Evolutionary conservation across 2,329 filamentous ascomycete species (phyloP), one percentile per base, ranked within the genome.

Genomic region (Aureobasidium subglaciale): DNA sequence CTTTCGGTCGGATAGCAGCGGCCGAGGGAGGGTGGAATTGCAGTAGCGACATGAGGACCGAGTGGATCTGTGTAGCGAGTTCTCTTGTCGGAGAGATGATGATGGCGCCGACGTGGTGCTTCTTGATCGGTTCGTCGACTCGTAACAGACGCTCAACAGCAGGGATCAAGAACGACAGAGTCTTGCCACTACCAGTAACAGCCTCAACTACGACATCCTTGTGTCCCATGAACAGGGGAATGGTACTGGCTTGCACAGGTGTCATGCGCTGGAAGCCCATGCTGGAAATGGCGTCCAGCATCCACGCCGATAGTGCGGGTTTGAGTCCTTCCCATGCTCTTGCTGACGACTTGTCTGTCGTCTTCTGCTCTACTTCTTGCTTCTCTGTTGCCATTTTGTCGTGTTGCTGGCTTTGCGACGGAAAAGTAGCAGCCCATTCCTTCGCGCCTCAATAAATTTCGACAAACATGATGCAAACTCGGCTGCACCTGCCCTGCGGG

Each of bases 181-280:
- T 96, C 73, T 96, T 96, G 58, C 90, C 90, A 69, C 88, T 93
- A 11, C 91, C 90, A 2, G 90, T 96, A 4, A 95, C 90, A 29
- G 90, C 90, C 75, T 95, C 90, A 5, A 96, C 90, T 1, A 96
- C 90, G 4, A 95, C 88, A 70, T 96, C 90, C 66, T 95, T 95
- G 69, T 95, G 88, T 50, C 84, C 85, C 73, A 91, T 85, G 68
- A 96, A 93, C 50, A 96, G 81, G 11, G 90, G 90, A 62, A 96
- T 87, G 4, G 89, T 87, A 58, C 90, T 92, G 41, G 91, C 89
- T 73, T 97, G 92, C n/a, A 96, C 91, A 1, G 92, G 92, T 3
- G 91, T 96, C 79, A 93, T 91, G 68, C 87, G 85, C 60, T 79
- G 75, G 71, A 96, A 96, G 59, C 90, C 89, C 85, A 93, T 92